Evolutionary conservation across 2,329 filamentous ascomycete genomes (phyloP), one percentile per base, ranked within the genome.

Genomic region (Elsinoe ampelina): DNA sequence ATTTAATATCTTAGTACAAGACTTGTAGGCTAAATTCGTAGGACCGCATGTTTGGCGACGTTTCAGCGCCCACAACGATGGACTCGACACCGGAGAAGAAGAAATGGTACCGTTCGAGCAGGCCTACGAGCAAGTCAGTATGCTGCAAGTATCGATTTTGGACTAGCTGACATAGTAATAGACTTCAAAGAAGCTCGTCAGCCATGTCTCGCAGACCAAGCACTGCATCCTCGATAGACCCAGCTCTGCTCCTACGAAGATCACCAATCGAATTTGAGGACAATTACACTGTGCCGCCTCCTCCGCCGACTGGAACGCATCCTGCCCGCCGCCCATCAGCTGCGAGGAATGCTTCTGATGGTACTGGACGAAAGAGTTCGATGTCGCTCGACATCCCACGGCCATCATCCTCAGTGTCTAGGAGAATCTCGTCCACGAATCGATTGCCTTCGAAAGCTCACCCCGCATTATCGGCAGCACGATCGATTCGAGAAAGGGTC

Each of bases 231-330:
- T 56, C 41, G 13, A 56, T 56, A 19, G 54, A 56, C 15, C 54
- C 54, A 11, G 54, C 54, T 12, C 22, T 45, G 3, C 41, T 56
- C 13, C 47, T 56, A 13, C 54, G 54, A 5, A 56, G 32, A 20
- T 56, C 54, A 13, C 54, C 54, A 22, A 48, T 56, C 20, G 54
- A 48, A 30, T 56, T 56, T 20, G 54, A 56, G 26, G 19, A 56
- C n/a, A 22, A 48, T 30, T 56, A 34, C 22, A 45, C 54, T 11
- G 54, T 56, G 5, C 54, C 54, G 10, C 13, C 32, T 8, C 54
- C 54, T 38, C 54, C 54, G n/a, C 54, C 54, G 8, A 30, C 54
- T n/a, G 17, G 54, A 2, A 15, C 17, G 8, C 42, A 56, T 48
- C 41, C 54, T 19, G 39, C 54, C 19, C 30, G 47, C 5, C 22